Evolutionary conservation across 306 rosid species (phyloP).

Genomic region (Fragaria iinumae): DNA sequence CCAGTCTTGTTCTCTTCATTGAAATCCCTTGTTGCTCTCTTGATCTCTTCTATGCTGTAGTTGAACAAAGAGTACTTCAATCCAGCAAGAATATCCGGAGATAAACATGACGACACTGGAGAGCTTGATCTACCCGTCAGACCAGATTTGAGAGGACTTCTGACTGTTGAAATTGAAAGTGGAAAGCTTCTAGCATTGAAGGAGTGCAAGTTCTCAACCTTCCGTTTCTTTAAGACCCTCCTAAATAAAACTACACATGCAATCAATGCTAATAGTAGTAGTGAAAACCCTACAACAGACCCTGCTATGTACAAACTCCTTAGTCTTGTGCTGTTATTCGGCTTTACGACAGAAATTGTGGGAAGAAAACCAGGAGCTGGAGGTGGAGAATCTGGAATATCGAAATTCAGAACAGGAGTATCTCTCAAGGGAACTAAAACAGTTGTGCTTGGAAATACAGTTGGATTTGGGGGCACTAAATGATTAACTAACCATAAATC

Average conservation of each 20-base stretch:
- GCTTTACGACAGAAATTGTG: slow-evolving; percentile 29
- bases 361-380: slow-evolving; percentile 51
- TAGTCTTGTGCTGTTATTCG: slow-evolving; percentile 13
- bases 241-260: slow-evolving; percentile 40
- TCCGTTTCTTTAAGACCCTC: slow-evolving; percentile 37
- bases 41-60: slow-evolving; percentile 49
- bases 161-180: slow-evolving; percentile 29
- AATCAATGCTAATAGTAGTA: slow-evolving; percentile 38
- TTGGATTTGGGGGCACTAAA: slow-evolving; percentile 1
- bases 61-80: slow-evolving; percentile 55
- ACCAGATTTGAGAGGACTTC: slow-evolving; percentile 27
- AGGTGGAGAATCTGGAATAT: slow-evolving; percentile 47
- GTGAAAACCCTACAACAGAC: slow-evolving; percentile 36
- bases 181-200: slow-evolving; percentile 37
- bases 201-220: slow-evolving; percentile 29
- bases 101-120: slow-evolving; percentile 40
- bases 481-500: slow-evolving; percentile 39
- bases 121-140: slow-evolving; percentile 30
- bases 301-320: slow-evolving; percentile 42
- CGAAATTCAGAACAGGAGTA: slow-evolving; percentile 17
- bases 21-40: slow-evolving; percentile 51
- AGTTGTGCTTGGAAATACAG: slow-evolving; percentile 41
- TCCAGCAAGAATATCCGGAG: slow-evolving; percentile 62
- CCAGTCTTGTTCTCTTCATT: slow-evolving; percentile 47
- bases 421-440: slow-evolving; percentile 46